Evolutionary conservation across 306 rosid genomes (phyloP).

Genomic region (Oxytropis ochrocephala): DNA sequence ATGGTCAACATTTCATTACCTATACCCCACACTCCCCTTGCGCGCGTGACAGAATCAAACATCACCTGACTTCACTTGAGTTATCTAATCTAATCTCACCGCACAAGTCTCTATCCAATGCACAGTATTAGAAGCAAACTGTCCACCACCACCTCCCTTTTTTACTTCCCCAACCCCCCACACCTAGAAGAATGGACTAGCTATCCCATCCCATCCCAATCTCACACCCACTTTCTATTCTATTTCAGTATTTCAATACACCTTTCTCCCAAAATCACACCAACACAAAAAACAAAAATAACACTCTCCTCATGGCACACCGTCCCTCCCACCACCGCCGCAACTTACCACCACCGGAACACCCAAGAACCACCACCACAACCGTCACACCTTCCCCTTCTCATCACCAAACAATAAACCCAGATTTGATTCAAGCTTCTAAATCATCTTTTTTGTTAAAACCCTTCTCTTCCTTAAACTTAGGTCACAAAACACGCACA

Average conservation of each 20-base stretch:
- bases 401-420: conserved; percentile 25
- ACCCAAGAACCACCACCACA: conserved; percentile 22
- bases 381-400: conserved; percentile 17
- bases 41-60: conserved; percentile 33
- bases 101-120: conserved; percentile 29
- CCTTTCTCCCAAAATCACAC: neutral
- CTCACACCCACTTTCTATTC: neutral
- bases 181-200: neutral
- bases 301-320: conserved; percentile 31
- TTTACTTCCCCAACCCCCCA: neutral
- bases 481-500: conserved; percentile 16
- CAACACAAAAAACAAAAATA: neutral
- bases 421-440: conserved; percentile 32
- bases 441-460: conserved; percentile 30
- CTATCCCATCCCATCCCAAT: too few relatives aligned
- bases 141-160: neutral
- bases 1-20: conserved; percentile 34
- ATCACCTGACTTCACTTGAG: neutral
- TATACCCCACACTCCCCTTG: conserved; percentile 6
- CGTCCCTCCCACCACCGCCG: conserved; percentile 49
- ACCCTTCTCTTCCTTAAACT: conserved; percentile 31
- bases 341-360: conserved; percentile 30
- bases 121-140: neutral
- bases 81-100: conserved; percentile 26
- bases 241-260: too few relatives aligned